Evolutionary conservation across 2,329 filamentous ascomycete genomes (phyloP), one percentile per base, ranked within the genome.

Genomic region (Raffaelea albimanens): DNA sequence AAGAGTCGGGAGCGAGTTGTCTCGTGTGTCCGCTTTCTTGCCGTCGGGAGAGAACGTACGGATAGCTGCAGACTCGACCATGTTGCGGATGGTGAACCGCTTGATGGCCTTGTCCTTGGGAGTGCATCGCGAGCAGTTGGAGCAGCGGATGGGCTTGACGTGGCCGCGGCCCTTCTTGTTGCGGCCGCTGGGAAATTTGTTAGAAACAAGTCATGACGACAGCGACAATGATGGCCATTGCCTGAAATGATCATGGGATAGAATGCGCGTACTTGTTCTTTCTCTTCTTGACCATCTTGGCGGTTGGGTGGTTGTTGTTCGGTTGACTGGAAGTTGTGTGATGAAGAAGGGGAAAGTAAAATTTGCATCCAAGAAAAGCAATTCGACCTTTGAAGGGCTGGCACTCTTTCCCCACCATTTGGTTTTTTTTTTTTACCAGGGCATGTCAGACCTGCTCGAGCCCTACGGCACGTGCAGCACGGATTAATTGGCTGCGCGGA

Each of bases 21-120:
- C 25, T 13, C 25, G 13, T 13, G 25, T 41, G 9, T 13, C 40
- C 21, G 40, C 22, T 22, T 22, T 7, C 13, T 5, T 13, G 21
- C 11, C 18, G 38, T 20, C 19, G 13, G 40, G 14, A 14, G 8
- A n/a, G 3, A 16, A 87, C 90, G 67, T 90, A 97, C 94, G 93
- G 72, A 98, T 97, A 68, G 93, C 93, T 67, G 94, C 93, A 67
- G 90, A 96, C 79, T 98, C 93, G 61, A 98, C 93, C 93, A 98
- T 98, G 86, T 98, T 97, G 73, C 93, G 86, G 82, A 98, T 81
- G 77, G 93, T 98, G 82, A 98, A 98, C 77, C 93, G 83, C 89
- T 98, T 98, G 83, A 98, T 97, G 62, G 94, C 93, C 88, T 98
- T 98, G 69, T 98, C 93, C 85, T 98, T 98, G 72, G 90, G 90